Conservation (phyloP, 1,284 basidiomycete species). For the Testicularia cyperi region DNA sequence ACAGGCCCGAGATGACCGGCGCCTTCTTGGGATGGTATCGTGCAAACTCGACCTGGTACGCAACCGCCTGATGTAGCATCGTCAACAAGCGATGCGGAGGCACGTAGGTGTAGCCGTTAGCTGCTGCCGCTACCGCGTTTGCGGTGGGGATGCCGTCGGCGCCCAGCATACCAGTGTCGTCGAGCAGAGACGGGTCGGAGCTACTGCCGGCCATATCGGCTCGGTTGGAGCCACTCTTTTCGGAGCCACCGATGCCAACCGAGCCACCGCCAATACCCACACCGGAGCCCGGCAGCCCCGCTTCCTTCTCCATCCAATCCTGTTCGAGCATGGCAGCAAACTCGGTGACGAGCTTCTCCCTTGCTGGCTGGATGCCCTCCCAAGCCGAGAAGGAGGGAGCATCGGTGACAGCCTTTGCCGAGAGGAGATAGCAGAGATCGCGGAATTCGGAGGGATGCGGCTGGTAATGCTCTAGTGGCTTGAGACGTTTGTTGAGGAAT, state of each 20-base stretch:
- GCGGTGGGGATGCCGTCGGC: slow-evolving; percentile 2
- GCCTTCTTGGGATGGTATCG: slow-evolving; percentile 58
- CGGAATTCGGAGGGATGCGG: slow-evolving; percentile 64
- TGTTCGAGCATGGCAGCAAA: slow-evolving; percentile 53
- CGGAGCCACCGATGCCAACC: background rate
- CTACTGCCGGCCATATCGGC: background rate
- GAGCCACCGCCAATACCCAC: background rate
- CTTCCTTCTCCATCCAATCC: slow-evolving; percentile 47
- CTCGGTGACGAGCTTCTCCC: slow-evolving; percentile 61
- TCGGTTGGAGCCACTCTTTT: background rate
- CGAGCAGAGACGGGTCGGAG: slow-evolving; percentile 5
- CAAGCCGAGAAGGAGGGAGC: slow-evolving; percentile 63
- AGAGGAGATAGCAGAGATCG: slow-evolving; percentile 63
- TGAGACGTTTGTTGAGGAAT: slow-evolving; percentile 63
- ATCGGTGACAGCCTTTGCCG: slow-evolving; percentile 62
- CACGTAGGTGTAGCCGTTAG: slow-evolving; percentile 49
- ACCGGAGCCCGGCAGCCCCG: slow-evolving; percentile 21
- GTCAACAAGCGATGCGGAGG: slow-evolving; percentile 62
- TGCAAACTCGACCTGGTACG: slow-evolving; percentile 62
- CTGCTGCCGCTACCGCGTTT: slow-evolving; percentile 2
- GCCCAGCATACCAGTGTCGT: slow-evolving; percentile 20
- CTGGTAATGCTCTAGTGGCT: slow-evolving; percentile 64
- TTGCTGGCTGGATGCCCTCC: slow-evolving; percentile 62
- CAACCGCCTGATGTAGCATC: slow-evolving; percentile 63
- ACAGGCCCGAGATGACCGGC: slow-evolving; percentile 53